These are phyloP conservation scores for Diplodia corticola DNA, from an alignment of 2,329 filamentous ascomycete species.

Conservation along the genomic window DNA sequence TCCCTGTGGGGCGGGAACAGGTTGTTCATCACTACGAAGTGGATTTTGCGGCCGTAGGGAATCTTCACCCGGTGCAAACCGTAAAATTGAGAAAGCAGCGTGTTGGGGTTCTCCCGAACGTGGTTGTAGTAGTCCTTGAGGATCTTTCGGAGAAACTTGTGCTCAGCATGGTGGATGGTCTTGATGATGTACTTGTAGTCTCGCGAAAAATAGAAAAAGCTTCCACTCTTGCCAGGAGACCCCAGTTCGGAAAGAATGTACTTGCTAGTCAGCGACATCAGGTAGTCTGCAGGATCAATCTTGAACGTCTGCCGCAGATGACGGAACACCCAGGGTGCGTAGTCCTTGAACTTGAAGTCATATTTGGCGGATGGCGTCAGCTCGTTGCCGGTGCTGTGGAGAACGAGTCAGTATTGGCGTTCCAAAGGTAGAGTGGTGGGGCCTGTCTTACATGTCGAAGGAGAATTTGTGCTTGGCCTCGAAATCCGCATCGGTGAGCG, in stretches of 20 bases:
- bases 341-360: constrained; percentile 99
- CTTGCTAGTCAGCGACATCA: constrained; percentile 97
- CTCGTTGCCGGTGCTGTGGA: constrained; percentile 82
- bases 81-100: constrained; percentile 95
- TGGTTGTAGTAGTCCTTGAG: constrained; percentile 92
- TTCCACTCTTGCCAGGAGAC: constrained; percentile 95
- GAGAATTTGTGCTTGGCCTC: constrained; percentile 95
- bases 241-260: constrained; percentile 97
- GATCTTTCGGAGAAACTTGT: constrained; percentile 81
- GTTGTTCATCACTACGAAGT: constrained; percentile 99
- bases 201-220: constrained; percentile 98
- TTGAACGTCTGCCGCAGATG: constrained; percentile 84
- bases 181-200: constrained; percentile 99
- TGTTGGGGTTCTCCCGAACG: constrained; percentile 91
- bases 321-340: constrained; percentile 99
- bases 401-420: constrained; percentile 2
- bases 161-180: constrained; percentile 94
- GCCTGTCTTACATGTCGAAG: constrained; percentile 81
- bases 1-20: constrained; percentile 95
- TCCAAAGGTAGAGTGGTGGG: constrained; percentile 7
- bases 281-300: constrained; percentile 93
- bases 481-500: constrained; percentile 89
- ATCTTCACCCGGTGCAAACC: constrained; percentile 97
- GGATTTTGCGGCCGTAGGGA: constrained; percentile 95
- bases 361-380: constrained; percentile 97